Percentiles rank a stretch among this genome's conserved stretches.
phyloP scores from a whole-genome alignment of 495 filamentous ascomycete genomes.

The Aspergillus avenaceus region DNA sequence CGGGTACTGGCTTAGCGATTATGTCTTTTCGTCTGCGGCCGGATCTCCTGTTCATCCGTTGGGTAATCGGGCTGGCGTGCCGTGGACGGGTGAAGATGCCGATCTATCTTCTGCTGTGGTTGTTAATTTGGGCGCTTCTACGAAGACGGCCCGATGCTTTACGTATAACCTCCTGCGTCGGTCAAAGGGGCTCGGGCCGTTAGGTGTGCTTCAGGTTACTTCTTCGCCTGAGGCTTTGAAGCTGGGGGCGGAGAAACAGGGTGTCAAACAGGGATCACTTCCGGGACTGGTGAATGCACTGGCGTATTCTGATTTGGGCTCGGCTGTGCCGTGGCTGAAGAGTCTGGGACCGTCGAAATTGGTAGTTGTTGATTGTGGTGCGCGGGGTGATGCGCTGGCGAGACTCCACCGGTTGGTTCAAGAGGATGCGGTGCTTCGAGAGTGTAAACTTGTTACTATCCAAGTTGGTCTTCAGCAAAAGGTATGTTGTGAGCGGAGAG shows the following conservation, averaged over 20 bases:
- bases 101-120: slow-evolving; percentile 37
- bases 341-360: slow-evolving; percentile 28
- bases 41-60: slow-evolving; percentile 33
- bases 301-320: slow-evolving; percentile 18
- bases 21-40: slow-evolving; percentile 35
- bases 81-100: slow-evolving; percentile 42
- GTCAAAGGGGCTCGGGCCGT: slow-evolving; percentile 7
- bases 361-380: slow-evolving; percentile 51
- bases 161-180: slow-evolving; percentile 25
- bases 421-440: not conserved
- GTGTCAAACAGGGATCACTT: slow-evolving; percentile 4
- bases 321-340: slow-evolving; percentile 15
- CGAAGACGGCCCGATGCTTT: slow-evolving; percentile 46
- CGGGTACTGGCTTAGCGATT: slow-evolving; percentile 42
- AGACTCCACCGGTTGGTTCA: slow-evolving; percentile 30
- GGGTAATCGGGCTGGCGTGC: slow-evolving; percentile 11
- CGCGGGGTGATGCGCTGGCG: slow-evolving; percentile 31
- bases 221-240: slow-evolving; percentile 14
- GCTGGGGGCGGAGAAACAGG: slow-evolving; percentile 23
- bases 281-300: slow-evolving; percentile 12
- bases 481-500: slow-evolving; percentile 3
- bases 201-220: slow-evolving; percentile 27
- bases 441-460: slow-evolving; percentile 25
- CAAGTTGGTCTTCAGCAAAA: slow-evolving; percentile 40
- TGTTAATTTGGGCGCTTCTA: slow-evolving; percentile 41